These are phyloP conservation scores for Wickerhamiella azyma DNA, from an alignment of 805 yeast genomes.

Conservation along the genomic window DNA sequence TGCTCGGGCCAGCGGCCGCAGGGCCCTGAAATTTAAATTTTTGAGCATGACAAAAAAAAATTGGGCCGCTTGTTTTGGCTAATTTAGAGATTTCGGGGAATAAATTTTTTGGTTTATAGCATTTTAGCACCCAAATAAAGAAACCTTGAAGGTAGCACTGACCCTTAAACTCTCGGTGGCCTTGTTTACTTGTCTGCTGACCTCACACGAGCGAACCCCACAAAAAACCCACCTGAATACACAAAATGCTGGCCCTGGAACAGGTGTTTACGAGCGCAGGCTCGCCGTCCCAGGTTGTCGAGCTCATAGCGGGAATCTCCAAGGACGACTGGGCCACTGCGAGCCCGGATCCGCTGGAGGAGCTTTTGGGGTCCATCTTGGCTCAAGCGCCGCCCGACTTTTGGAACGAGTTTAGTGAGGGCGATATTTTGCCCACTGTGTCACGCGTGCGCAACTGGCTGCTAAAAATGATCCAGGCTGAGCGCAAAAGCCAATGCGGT, in stretches of 20 bases:
- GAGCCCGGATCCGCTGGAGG: conserved; percentile 14
- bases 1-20: neutral
- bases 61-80: neutral
- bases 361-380: conserved; percentile 7
- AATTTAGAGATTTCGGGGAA: no score
- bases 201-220: neutral
- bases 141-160: no score
- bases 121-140: no score
- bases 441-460: conserved; percentile 18
- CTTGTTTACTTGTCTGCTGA: neutral
- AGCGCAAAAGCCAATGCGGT: conserved; percentile 1
- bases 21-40: neutral
- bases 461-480: conserved; percentile 10
- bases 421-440: conserved; percentile 6
- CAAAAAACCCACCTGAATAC: neutral
- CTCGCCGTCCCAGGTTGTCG: conserved; percentile 7
- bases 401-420: neutral
- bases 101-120: no score
- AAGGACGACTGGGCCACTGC: conserved; percentile 10
- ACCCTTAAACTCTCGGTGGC: no score
- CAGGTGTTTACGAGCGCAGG: neutral
- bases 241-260: neutral
- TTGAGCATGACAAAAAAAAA: neutral
- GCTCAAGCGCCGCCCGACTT: conserved; percentile 8
- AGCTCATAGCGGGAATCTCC: conserved; percentile 9